These are phyloP conservation scores for Petunia secreta DNA, from an alignment of 257 asterid genomes.

Conservation along the genomic window DNA sequence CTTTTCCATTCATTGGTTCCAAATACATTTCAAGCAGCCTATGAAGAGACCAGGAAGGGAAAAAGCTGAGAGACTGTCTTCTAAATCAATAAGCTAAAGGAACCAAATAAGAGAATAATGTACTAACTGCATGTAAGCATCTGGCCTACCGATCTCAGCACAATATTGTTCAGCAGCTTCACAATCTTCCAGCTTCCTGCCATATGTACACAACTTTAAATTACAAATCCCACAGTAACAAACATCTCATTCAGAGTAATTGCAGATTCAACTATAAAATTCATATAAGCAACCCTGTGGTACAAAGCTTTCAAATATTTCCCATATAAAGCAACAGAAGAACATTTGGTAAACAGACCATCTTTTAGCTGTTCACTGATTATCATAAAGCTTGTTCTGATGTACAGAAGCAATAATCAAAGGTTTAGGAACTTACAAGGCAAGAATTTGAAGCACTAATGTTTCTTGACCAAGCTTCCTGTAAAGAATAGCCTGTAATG, in stretches of 20 bases:
- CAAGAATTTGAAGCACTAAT: constrained; percentile 81
- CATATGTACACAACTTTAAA: constrained; percentile 29
- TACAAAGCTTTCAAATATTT: constrained; percentile 11
- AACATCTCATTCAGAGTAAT: constrained; percentile 12
- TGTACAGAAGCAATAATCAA: constrained; percentile 19
- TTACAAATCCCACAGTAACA: constrained; percentile 10
- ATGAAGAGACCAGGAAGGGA: constrained; percentile 26
- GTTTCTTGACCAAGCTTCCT: constrained; percentile 96
- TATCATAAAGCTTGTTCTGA: not conserved
- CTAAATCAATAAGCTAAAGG: constrained; percentile 30
- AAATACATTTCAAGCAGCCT: constrained; percentile 96
- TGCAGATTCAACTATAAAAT: constrained; percentile 7
- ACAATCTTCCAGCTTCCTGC: constrained; percentile 89
- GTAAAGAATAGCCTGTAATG: constrained; percentile 90
- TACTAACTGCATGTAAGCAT: constrained; percentile 92
- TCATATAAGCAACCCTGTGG: constrained; percentile 3
- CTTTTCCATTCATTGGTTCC: constrained; percentile 90
- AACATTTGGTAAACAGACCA: constrained; percentile 10
- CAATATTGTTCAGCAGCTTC: constrained; percentile 98
- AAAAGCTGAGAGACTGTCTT: constrained; percentile 26
- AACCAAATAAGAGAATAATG: constrained; percentile 33
- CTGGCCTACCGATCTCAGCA: constrained; percentile 98
- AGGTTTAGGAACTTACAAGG: constrained; percentile 62
- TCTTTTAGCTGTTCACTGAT: not conserved
- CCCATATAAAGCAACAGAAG: constrained; percentile 2